Percentiles rank a stretch among this genome's conserved stretches.
phyloP scores from a whole-genome alignment of 2,329 filamentous ascomycete genomes.

The Tricladium varicosporioides region DNA sequence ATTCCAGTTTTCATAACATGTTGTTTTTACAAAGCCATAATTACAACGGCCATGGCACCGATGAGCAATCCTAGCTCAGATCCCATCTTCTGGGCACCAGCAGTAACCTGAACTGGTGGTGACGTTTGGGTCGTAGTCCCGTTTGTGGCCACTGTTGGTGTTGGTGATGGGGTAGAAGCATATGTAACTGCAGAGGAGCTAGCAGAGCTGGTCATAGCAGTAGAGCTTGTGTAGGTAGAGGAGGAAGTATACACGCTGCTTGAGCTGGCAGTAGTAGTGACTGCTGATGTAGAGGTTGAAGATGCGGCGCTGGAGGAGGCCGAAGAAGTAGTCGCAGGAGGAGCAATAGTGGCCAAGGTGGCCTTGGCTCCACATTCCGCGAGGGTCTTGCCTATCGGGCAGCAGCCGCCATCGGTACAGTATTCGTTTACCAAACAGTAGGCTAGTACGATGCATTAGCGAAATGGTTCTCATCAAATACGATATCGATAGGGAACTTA shows the following conservation, averaged over 20 bases:
- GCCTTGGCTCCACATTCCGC: neutral
- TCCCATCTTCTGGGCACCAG: neutral
- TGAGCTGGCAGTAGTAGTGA: neutral
- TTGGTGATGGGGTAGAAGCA: neutral
- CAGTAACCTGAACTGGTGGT: neutral
- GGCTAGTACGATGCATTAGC: neutral
- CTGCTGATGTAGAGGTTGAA: neutral
- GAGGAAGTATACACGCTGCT: neutral
- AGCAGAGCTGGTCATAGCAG: neutral
- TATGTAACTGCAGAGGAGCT: neutral
- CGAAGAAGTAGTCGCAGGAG: neutral
- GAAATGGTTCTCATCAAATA: neutral
- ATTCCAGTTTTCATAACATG: too few species aligned
- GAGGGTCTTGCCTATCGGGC: neutral
- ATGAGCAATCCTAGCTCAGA: too few species aligned
- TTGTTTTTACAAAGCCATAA: too few species aligned
- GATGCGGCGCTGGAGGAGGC: neutral
- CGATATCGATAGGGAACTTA: neutral
- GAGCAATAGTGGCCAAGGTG: neutral
- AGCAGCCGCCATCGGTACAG: constrained; percentile 1
- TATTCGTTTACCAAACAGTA: neutral
- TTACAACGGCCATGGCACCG: too few species aligned
- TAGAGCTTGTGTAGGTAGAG: neutral
- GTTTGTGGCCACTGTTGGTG: neutral
- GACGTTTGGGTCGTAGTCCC: neutral